Evolutionary conservation across 495 filamentous ascomycete species (phyloP).

Genomic region (Penicillium silybi): DNA sequence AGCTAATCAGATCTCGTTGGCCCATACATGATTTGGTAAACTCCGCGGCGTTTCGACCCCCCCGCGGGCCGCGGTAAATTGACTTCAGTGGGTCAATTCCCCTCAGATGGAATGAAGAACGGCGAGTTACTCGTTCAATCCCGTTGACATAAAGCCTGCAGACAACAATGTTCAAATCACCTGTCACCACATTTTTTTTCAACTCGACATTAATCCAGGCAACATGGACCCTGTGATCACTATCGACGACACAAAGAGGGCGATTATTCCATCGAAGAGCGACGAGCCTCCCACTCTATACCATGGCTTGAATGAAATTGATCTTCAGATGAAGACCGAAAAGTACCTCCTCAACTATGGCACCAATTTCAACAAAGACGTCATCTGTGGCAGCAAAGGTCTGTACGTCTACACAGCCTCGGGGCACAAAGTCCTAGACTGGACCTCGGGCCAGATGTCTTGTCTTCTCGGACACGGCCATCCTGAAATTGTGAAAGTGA

Average conservation of each 20-base stretch:
- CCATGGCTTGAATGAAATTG: background rate
- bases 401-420: slow-evolving; percentile 19
- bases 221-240: background rate
- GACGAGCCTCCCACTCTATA: background rate
- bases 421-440: slow-evolving; percentile 44
- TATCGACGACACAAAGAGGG: background rate
- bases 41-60: background rate
- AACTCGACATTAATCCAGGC: background rate
- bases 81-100: background rate
- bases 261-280: background rate
- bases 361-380: slow-evolving; percentile 13
- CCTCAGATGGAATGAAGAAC: background rate
- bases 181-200: background rate
- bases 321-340: background rate
- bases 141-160: background rate
- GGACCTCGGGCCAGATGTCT: slow-evolving; percentile 55
- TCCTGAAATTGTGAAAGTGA: slow-evolving; percentile 51
- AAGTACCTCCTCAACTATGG: slow-evolving; percentile 11
- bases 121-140: background rate
- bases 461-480: slow-evolving; percentile 55
- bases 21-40: background rate
- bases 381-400: slow-evolving; percentile 22
- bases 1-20: too few relatives aligned
- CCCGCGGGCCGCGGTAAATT: background rate
- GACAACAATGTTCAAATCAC: background rate